phyloP scores from a whole-genome alignment of 2,329 filamentous ascomycete genomes.

The Hypoxylon sp. region DNA sequence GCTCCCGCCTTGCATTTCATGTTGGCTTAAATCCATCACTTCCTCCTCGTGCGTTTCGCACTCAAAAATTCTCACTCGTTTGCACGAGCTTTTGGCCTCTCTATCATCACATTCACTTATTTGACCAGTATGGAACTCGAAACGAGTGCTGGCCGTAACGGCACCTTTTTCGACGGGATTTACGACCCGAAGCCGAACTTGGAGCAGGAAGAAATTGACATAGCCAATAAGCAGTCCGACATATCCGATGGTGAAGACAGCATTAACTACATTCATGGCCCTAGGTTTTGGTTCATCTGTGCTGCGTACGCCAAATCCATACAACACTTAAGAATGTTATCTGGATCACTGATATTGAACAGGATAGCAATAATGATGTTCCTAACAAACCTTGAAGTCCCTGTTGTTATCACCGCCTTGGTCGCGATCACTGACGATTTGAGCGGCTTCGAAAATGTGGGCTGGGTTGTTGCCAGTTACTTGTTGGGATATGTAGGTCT shows the following conservation, averaged over 20 bases:
- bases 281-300: conserved; percentile 1
- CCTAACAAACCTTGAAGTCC: conserved; percentile 39
- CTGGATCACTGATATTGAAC: not conserved
- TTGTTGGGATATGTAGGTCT: conserved; percentile 41
- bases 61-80: too few relatives aligned
- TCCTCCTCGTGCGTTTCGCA: too few relatives aligned
- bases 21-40: too few relatives aligned
- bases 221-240: not conserved
- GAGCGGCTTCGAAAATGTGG: conserved; percentile 22
- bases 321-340: not conserved
- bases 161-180: not conserved
- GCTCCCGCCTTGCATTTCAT: too few relatives aligned
- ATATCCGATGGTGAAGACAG: not conserved
- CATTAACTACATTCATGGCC: not conserved
- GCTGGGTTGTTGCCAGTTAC: conserved; percentile 43
- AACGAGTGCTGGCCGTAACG: not conserved
- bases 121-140: not conserved
- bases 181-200: not conserved
- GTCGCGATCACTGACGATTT: conserved; percentile 42
- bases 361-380: conserved; percentile 43
- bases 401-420: conserved; percentile 39
- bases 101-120: too few relatives aligned
- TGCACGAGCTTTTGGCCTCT: too few relatives aligned
- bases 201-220: not conserved
- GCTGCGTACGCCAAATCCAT: not conserved